Base-by-base conservation (phyloP, 768 basidiomycete genomes). In the Antrodiella citrinella region DNA sequence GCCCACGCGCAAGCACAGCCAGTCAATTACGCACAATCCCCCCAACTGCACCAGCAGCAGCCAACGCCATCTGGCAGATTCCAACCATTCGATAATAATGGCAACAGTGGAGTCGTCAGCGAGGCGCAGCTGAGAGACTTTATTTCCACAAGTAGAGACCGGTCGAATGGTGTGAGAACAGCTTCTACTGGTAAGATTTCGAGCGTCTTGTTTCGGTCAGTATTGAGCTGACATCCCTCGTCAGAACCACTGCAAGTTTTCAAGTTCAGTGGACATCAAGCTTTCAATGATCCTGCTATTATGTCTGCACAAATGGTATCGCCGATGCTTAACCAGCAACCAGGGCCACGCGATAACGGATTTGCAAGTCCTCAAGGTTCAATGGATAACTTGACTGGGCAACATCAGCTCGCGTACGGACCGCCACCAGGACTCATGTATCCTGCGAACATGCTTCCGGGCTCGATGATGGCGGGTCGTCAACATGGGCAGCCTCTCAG, bases 91-190 rank as follows among this genome's bases (percentile, higher is more conserved):
- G 75, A 77, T 53, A 35, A 7, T 15, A 35, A 15, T 15, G 73
- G 72, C 53, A 35, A 7, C 30, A 35, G 30, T 15, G 73, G 72
- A 23, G 70, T 72, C 40, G 67, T 88, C 47, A 86, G 84, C 57
- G 87, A 90, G 65, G 82, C 83, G 12, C 82, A 87, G 61, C 72
- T 90, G 54, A 75, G 86, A 52, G 84, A 86, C 54, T 78, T 90
- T 50, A 86, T 89, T 49, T 80, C 80, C 60, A 75, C 77, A 21
- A 87, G 82, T 61, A 78, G 81, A 48, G 81, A 83, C 44, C 76
- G 77, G 46, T 74, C 72, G 19, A 66, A 58, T 44, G 54, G 60
- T 45, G 63, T 64, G 49, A 64, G 62, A 48, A 57, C 56, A 57
- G 62, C 56, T 65, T 58, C 70, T 54, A 61, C 70, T 69, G 77